These are phyloP conservation scores for Aspergillus niger DNA, from an alignment of 2,329 filamentous ascomycete species.

Conservation along the genomic window DNA sequence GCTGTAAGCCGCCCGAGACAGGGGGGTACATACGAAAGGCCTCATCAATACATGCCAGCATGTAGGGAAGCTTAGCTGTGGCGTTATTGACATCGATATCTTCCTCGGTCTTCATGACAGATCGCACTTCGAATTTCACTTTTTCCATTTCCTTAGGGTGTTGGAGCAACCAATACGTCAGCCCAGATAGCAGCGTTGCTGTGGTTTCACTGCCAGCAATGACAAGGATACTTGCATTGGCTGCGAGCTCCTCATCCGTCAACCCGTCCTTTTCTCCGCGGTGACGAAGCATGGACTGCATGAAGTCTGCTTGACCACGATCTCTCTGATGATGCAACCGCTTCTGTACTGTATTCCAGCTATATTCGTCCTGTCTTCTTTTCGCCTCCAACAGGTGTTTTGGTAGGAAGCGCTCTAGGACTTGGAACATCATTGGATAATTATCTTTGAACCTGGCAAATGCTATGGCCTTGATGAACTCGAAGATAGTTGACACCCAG, in stretches of 20 bases:
- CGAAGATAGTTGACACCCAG: slow-evolving; percentile 26
- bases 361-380: background rate
- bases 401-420: background rate
- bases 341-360: slow-evolving; percentile 4
- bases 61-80: slow-evolving; percentile 34
- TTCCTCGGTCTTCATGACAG: slow-evolving; percentile 19
- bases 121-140: slow-evolving; percentile 43
- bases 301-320: slow-evolving; percentile 16
- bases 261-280: slow-evolving; percentile 17
- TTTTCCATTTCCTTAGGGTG: slow-evolving; percentile 35
- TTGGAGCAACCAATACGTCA: slow-evolving; percentile 44
- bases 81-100: slow-evolving; percentile 37
- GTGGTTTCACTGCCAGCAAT: slow-evolving; percentile 49
- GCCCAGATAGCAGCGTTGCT: slow-evolving; percentile 46
- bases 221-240: slow-evolving; percentile 38
- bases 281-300: slow-evolving; percentile 21
- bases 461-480: slow-evolving; percentile 9
- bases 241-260: slow-evolving; percentile 35
- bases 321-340: background rate
- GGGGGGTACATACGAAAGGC: slow-evolving; percentile 44
- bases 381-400: background rate
- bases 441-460: background rate
- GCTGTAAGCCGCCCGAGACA: slow-evolving; percentile 18
- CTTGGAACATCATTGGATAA: slow-evolving; percentile 5
- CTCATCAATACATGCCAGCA: slow-evolving; percentile 46